phyloP scores from a whole-genome alignment of 2,329 filamentous ascomycete species.

The Gnomoniopsis sp. region DNA sequence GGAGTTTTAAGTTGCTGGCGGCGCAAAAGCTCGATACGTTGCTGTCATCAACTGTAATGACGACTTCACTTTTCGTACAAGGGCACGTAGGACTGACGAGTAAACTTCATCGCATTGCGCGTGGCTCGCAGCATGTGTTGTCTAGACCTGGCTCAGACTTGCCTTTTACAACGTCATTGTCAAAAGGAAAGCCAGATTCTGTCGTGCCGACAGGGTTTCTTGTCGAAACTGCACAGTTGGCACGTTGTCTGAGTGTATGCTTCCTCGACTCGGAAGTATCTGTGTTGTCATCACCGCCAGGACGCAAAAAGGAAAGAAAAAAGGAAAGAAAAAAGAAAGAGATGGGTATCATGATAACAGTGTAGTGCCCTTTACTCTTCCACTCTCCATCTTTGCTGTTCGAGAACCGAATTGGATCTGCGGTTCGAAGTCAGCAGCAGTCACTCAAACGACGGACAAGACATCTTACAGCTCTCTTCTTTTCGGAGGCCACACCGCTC shows the following conservation, averaged over 20 bases:
- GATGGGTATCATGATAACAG: slow-evolving; percentile 42
- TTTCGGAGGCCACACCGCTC: slow-evolving; percentile 70
- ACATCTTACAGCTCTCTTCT: slow-evolving; percentile 77
- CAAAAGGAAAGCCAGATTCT: slow-evolving; percentile 23
- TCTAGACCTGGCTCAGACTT: slow-evolving; percentile 31
- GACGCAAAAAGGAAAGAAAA: slow-evolving; percentile 18
- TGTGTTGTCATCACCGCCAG: slow-evolving; percentile 66
- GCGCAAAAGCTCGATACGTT: too few species aligned
- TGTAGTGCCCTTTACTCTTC: slow-evolving; percentile 66
- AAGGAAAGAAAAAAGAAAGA: too few species aligned
- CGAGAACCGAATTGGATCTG: slow-evolving; percentile 80
- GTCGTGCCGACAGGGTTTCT: slow-evolving; percentile 40
- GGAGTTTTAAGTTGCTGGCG: too few species aligned
- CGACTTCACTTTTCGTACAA: too few species aligned
- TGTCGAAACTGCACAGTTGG: slow-evolving; percentile 47
- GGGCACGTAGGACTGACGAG: too few species aligned
- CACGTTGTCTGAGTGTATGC: slow-evolving; percentile 8
- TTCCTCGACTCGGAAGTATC: slow-evolving; percentile 68
- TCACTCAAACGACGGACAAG: background rate
- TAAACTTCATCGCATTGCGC: too few species aligned
- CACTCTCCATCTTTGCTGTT: slow-evolving; percentile 78
- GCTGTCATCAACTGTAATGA: too few species aligned
- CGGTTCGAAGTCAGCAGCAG: background rate
- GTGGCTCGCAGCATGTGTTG: too few species aligned
- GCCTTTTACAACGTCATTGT: slow-evolving; percentile 35